Percentiles rank a stretch among this genome's conserved stretches.
These are phyloP conservation scores for Phlebopus sp. DNA, from an alignment of 1,284 basidiomycete species.

Conservation along the genomic window DNA sequence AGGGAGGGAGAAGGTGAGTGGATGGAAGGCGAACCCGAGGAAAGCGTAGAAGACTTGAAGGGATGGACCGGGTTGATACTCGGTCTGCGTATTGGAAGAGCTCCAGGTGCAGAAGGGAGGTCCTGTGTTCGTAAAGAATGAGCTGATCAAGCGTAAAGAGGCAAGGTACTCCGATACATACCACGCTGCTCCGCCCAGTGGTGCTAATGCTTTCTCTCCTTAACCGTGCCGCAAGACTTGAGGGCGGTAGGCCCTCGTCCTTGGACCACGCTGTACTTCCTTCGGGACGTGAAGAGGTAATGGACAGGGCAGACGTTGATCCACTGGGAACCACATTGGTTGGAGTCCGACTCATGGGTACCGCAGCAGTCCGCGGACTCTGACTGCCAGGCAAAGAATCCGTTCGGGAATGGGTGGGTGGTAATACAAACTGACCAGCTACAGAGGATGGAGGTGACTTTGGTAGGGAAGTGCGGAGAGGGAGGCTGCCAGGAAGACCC, in stretches of 20 bases:
- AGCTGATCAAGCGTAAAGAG: not conserved
- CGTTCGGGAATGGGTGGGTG: constrained; percentile 38
- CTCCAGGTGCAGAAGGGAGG: constrained; percentile 40
- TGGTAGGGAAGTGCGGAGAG: constrained; percentile 40
- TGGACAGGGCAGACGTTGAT: constrained; percentile 36
- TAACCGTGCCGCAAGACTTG: constrained; percentile 37
- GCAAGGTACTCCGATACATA: constrained; percentile 18
- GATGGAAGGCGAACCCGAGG: constrained; percentile 49
- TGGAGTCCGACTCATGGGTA: constrained; percentile 36
- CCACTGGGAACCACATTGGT: constrained; percentile 30
- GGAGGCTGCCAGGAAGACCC: constrained; percentile 44
- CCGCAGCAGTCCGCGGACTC: constrained; percentile 35
- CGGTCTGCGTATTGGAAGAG: constrained; percentile 53
- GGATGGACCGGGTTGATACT: constrained; percentile 53
- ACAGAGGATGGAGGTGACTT: constrained; percentile 45
- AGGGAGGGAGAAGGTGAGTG: constrained; percentile 49
- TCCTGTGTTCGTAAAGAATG: constrained; percentile 14
- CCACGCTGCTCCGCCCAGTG: constrained; percentile 35
- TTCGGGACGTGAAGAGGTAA: constrained; percentile 40
- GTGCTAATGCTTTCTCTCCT: constrained; percentile 41
- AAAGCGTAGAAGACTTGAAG: constrained; percentile 69
- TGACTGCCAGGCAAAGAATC: constrained; percentile 32
- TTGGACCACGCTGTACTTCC: constrained; percentile 36
- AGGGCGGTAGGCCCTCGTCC: constrained; percentile 33
- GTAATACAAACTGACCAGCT: constrained; percentile 56